phyloP scores from a whole-genome alignment of 73 alveolate genomes.

The Tetrahymena elliotti region DNA sequence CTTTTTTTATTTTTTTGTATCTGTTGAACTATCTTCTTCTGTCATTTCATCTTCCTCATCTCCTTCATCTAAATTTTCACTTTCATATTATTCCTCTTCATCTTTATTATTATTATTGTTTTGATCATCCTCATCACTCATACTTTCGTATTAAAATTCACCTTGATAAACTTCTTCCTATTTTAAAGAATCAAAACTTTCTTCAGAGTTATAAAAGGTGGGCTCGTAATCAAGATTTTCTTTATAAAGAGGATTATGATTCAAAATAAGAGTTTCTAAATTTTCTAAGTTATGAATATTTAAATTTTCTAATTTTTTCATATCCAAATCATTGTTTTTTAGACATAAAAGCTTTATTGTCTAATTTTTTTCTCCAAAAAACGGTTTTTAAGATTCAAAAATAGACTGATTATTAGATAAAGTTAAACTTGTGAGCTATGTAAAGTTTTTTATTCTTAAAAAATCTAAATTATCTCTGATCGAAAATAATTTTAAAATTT shows the following conservation, averaged over 20 bases:
- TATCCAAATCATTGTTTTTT: not conserved
- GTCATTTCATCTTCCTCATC: not conserved
- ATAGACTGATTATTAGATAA: not conserved
- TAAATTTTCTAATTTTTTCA: not conserved
- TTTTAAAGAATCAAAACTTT: not conserved
- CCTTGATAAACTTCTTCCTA: not conserved
- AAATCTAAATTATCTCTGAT: not conserved
- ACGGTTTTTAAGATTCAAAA: not conserved
- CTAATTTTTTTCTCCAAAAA: not conserved
- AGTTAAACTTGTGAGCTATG: not conserved
- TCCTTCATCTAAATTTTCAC: not conserved
- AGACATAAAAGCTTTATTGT: not conserved
- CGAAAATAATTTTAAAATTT: not conserved
- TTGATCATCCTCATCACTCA: not conserved
- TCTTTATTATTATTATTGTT: not conserved
- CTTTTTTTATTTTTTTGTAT: not conserved
- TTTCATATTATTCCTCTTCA: not conserved
- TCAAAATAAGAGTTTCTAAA: not conserved
- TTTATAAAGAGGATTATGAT: not conserved
- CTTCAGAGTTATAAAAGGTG: not conserved
- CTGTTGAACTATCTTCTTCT: not conserved
- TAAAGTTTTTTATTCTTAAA: not conserved
- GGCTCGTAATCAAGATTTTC: not conserved
- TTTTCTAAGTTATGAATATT: not conserved
- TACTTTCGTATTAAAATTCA: not conserved